Base-by-base conservation (phyloP, 106 monocot genomes). In the Dactylorhiza incarnata region DNA sequence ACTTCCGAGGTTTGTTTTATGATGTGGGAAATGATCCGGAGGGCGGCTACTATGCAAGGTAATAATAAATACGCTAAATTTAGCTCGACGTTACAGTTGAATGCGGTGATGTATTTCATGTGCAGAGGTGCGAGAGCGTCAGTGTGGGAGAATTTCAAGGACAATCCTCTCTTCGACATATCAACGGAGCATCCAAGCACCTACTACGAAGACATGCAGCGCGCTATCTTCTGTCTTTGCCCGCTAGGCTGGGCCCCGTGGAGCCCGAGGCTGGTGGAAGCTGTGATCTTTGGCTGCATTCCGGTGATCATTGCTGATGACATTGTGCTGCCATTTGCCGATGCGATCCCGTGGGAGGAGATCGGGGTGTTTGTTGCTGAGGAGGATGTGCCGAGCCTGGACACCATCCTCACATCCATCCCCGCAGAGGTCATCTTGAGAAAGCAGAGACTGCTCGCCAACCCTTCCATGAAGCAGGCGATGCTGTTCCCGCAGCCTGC, bases 141-240 rank as follows among this genome's bases (percentile, higher is more conserved):
- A 5, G 75, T 89, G 13, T 89, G 89, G 89, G 89, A 86, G 76
- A 89, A 89, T 59, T 89, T 89, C 70, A 89, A 89, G 79, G 80
- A 86, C 80, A 89, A 89, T 49, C 89, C 86, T 37, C 82, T 89
- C 11, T 89, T 89, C 16, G 89, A 89, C 79, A 89, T 89, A 22
- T 89, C 89, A 0, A 84, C 79, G 1, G 89, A 89, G 55, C 89
- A 89, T 69, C 86, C 89, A 1, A 77, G 82, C 12, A 89, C 89
- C 16, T 89, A 89, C 77, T 89, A 89, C 15, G 89, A 89, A 77
- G 89, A 89, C 79, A 89, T 89, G 89, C 89, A 89, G 20, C 78
- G 89, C 1, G 80, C 89, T 5, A 75, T 89, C 48, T 89, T 89
- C 84, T 89, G 89, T 82, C 68, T 89, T 26, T 89, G 89, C 45